These are phyloP conservation scores for Podospora pseudoanserina DNA, from an alignment of 495 filamentous ascomycete species.

Conservation along the genomic window DNA sequence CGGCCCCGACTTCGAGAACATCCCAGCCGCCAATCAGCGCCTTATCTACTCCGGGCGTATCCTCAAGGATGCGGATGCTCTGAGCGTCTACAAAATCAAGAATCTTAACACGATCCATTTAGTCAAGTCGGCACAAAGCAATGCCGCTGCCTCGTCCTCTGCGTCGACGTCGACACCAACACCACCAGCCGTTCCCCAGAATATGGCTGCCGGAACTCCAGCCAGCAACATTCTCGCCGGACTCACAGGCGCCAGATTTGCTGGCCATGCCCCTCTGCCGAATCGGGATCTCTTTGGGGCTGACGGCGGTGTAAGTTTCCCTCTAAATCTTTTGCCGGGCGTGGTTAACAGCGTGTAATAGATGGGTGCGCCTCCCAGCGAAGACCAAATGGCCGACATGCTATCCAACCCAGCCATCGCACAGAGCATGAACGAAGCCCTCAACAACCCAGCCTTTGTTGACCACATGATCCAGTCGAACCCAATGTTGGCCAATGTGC, in stretches of 20 bases:
- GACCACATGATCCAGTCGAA: constrained; percentile 89
- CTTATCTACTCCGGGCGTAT: constrained; percentile 97
- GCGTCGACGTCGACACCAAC: constrained; percentile 50
- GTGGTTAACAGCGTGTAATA: constrained; percentile 31
- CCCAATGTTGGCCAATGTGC: constrained; percentile 82
- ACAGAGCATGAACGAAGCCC: constrained; percentile 83
- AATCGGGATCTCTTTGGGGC: constrained; percentile 88
- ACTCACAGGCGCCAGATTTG: constrained; percentile 90
- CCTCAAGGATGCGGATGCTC: constrained; percentile 84
- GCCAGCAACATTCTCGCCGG: constrained; percentile 87
- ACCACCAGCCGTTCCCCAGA: constrained; percentile 68
- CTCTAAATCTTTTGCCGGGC: no score
- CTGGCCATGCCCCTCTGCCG: constrained; percentile 85
- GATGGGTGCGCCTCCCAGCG: constrained; percentile 85
- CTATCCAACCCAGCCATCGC: constrained; percentile 81
- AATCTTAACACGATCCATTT: constrained; percentile 93
- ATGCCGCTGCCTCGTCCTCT: constrained; percentile 59
- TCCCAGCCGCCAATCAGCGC: constrained; percentile 81
- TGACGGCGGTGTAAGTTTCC: constrained; percentile 86
- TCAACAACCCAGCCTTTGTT: constrained; percentile 87
- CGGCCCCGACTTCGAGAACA: constrained; percentile 72
- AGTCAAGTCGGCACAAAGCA: constrained; percentile 92
- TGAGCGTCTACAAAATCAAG: constrained; percentile 90
- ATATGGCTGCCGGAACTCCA: constrained; percentile 79
- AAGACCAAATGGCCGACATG: constrained; percentile 77